Evolutionary conservation across 768 basidiomycete species (phyloP).

Genomic region (Xerocomellus amylosporus): DNA sequence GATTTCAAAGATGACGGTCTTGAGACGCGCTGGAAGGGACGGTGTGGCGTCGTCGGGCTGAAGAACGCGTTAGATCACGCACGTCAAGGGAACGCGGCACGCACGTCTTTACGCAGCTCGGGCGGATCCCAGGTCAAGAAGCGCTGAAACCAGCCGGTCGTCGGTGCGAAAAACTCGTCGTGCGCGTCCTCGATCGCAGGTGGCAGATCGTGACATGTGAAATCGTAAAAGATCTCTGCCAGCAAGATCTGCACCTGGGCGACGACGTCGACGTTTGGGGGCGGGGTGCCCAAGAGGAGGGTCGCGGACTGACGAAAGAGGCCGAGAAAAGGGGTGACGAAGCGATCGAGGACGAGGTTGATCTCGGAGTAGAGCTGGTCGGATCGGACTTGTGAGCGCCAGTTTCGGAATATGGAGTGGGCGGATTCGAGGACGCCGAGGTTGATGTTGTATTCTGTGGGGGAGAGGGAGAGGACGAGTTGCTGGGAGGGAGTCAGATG

Average conservation of each 20-base stretch:
- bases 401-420: conserved; percentile 92
- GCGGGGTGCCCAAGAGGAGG: conserved; percentile 45
- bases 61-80: conserved; percentile 9
- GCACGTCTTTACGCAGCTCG: conserved; percentile 65
- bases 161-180: conserved; percentile 73
- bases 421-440: conserved; percentile 90
- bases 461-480: conserved; percentile 81
- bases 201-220: conserved; percentile 93
- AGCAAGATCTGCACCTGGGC: conserved; percentile 77
- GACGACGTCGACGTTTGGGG: conserved; percentile 44
- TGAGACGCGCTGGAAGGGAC: conserved; percentile 85
- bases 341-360: conserved; percentile 82
- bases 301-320: conserved; percentile 70
- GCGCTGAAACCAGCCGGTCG: conserved; percentile 69
- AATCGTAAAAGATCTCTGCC: conserved; percentile 87
- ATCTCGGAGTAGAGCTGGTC: conserved; percentile 87
- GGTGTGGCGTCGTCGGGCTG: conserved; percentile 80
- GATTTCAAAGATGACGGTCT: conserved; percentile 87
- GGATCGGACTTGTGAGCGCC: conserved; percentile 88
- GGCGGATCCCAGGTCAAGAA: conserved; percentile 80
- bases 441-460: conserved; percentile 79
- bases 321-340: conserved; percentile 79
- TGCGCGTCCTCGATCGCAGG: conserved; percentile 91
- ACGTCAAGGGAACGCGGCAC: not conserved
- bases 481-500: conserved; percentile 52